These are phyloP conservation scores for Clonostachys solani DNA, from an alignment of 2,329 filamentous ascomycete species.

Conservation along the genomic window DNA sequence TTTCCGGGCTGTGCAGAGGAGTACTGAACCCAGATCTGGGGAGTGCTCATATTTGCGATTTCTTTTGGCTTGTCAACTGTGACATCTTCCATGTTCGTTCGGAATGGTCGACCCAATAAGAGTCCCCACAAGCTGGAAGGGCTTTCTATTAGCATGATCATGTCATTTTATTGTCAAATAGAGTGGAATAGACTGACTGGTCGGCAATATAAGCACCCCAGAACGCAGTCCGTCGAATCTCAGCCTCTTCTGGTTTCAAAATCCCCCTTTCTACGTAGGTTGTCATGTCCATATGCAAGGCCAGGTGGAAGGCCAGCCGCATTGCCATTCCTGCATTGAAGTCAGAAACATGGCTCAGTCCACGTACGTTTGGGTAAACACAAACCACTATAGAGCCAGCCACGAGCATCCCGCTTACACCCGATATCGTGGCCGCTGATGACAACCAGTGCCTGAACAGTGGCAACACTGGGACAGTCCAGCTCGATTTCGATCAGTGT, in stretches of 20 bases:
- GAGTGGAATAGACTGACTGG: slow-evolving; percentile 10
- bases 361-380: background rate
- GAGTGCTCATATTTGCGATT: slow-evolving; percentile 5
- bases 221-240: slow-evolving; percentile 17
- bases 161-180: too few species aligned
- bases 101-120: slow-evolving; percentile 15
- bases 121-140: slow-evolving; percentile 14
- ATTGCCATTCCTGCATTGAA: slow-evolving; percentile 17
- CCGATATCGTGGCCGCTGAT: slow-evolving; percentile 17
- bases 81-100: slow-evolving; percentile 16
- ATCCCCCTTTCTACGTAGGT: slow-evolving; percentile 13
- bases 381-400: slow-evolving; percentile 17
- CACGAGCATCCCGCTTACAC: slow-evolving; percentile 15
- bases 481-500: slow-evolving; percentile 16
- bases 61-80: slow-evolving; percentile 12
- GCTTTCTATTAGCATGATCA: too few species aligned
- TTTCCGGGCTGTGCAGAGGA: background rate
- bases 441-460: slow-evolving; percentile 15
- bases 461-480: slow-evolving; percentile 15
- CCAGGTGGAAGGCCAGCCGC: slow-evolving; percentile 16
- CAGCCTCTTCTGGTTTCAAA: slow-evolving; percentile 14
- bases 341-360: slow-evolving; percentile 9
- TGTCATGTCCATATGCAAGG: slow-evolving; percentile 15
- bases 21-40: slow-evolving; percentile 1
- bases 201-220: slow-evolving; percentile 22